Evolutionary conservation across 805 yeast genomes (phyloP).

Genomic region (Babjeviella inositovora): DNA sequence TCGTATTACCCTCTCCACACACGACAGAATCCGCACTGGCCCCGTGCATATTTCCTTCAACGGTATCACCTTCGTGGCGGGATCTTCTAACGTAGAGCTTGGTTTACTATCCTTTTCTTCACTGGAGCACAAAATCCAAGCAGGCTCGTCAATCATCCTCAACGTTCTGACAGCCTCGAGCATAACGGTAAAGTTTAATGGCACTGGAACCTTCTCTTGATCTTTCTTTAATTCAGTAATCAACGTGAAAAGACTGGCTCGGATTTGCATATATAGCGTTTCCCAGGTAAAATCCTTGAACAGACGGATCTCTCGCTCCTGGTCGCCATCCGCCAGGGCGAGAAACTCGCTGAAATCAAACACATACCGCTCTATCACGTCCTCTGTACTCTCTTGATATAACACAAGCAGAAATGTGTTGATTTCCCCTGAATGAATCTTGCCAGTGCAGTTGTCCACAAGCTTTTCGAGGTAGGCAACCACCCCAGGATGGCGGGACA

Average conservation of each 20-base stretch:
- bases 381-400: conserved; percentile 11
- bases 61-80: no score
- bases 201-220: conserved; percentile 9
- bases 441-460: conserved; percentile 8
- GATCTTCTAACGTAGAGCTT: no score
- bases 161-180: conserved; percentile 1
- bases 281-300: conserved; percentile 10
- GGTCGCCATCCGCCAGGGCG: conserved; percentile 6
- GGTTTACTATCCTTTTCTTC: background rate
- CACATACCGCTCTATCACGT: conserved; percentile 20
- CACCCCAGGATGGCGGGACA: conserved; percentile 29
- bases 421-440: conserved; percentile 9
- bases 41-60: conserved; percentile 2
- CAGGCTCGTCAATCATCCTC: conserved; percentile 1
- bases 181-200: no score
- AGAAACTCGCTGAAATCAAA: conserved; percentile 13
- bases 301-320: conserved; percentile 8
- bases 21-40: no score
- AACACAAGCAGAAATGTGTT: conserved; percentile 18
- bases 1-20: no score
- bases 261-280: conserved; percentile 14
- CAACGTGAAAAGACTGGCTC: conserved; percentile 7
- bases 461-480: conserved; percentile 22
- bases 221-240: conserved; percentile 4
- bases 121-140: conserved; percentile 1